Evolutionary conservation across 2,329 filamentous ascomycete genomes (phyloP).

Genomic region (Alternaria arbusti): DNA sequence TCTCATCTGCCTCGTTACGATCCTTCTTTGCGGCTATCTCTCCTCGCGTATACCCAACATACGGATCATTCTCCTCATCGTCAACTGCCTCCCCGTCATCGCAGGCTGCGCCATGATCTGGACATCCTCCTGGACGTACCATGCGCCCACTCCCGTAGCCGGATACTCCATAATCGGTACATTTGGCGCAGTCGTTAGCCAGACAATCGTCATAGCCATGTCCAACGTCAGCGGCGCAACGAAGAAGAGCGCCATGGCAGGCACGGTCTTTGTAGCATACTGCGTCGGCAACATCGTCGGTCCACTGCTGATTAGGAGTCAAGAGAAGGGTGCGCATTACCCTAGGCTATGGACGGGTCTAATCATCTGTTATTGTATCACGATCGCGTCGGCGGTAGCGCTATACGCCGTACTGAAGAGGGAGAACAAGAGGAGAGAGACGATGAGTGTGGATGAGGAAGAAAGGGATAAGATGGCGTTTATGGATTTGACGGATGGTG

Average conservation of each 20-base stretch:
- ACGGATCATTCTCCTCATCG: constrained; percentile 68
- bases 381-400: constrained; percentile 62
- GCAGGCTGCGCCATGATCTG: constrained; percentile 77
- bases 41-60: constrained; percentile 67
- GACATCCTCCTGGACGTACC: constrained; percentile 69
- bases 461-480: constrained; percentile 60
- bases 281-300: constrained; percentile 79
- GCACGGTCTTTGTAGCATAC: constrained; percentile 76
- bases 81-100: constrained; percentile 75
- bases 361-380: constrained; percentile 72
- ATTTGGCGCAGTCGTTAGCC: constrained; percentile 72
- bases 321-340: constrained; percentile 71
- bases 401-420: constrained; percentile 65
- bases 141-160: constrained; percentile 68
- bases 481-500: constrained; percentile 61
- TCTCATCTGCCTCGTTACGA: constrained; percentile 69
- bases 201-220: constrained; percentile 64
- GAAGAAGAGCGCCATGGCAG: constrained; percentile 79
- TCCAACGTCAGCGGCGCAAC: constrained; percentile 77
- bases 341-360: constrained; percentile 73
- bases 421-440: constrained; percentile 57
- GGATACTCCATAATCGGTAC: constrained; percentile 77
- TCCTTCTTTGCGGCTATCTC: constrained; percentile 70
- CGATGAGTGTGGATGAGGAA: constrained; percentile 60
- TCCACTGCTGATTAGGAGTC: constrained; percentile 72